Conservation (phyloP, 2,329 filamentous ascomycete species). For the Lojkania enalia region DNA sequence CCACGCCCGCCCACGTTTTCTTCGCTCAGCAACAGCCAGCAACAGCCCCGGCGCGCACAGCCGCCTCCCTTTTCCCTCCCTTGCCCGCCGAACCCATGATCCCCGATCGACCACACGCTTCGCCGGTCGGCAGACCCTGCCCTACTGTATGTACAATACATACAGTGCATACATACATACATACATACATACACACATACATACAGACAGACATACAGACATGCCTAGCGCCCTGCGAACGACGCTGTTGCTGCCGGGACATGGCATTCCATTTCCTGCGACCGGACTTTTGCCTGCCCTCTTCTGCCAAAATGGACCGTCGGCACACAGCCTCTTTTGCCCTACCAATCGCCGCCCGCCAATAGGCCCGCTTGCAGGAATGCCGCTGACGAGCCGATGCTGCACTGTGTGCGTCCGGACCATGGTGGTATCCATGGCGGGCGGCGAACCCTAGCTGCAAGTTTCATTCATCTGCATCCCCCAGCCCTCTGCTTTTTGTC, state of each 20-base stretch:
- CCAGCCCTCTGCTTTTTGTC: constrained; percentile 9
- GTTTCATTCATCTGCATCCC: constrained; percentile 9
- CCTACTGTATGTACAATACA: too few species aligned
- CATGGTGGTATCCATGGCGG: constrained; percentile 13
- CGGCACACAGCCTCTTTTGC: constrained; percentile 24
- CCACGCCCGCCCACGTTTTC: constrained; percentile 17
- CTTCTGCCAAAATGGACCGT: constrained; percentile 19
- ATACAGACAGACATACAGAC: too few species aligned
- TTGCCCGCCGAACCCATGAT: constrained; percentile 10
- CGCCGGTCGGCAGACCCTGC: background rate
- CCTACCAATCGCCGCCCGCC: constrained; percentile 16
- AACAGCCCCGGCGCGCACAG: background rate
- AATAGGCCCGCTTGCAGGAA: constrained; percentile 13
- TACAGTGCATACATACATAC: too few species aligned
- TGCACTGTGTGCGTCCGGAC: constrained; percentile 10
- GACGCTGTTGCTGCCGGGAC: constrained; percentile 5
- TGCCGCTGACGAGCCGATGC: constrained; percentile 14
- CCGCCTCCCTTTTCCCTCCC: constrained; percentile 2
- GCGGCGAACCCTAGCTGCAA: constrained; percentile 11
- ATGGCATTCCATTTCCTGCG: constrained; percentile 7
- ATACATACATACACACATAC: too few species aligned
- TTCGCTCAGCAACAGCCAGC: background rate
- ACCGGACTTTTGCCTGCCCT: constrained; percentile 30
- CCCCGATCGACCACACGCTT: constrained; percentile 10
- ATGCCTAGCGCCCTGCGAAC: too few species aligned